Conservation (phyloP, 768 basidiomycete genomes). For the Auriscalpium vulgare region DNA sequence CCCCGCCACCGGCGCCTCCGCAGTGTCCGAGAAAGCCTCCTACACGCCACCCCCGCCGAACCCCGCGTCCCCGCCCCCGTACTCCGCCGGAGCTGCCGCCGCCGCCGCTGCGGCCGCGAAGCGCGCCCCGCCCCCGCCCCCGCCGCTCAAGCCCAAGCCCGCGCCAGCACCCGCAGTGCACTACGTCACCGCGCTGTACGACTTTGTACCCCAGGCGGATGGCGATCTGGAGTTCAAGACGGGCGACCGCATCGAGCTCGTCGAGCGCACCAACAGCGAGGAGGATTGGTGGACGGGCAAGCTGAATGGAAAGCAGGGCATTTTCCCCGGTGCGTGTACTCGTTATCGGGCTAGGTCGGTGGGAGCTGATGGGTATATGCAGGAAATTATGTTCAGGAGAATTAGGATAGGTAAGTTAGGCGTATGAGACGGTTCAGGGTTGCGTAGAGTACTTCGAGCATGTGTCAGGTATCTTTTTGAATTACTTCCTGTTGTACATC, state of each 20-base stretch:
- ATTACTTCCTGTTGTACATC: too few species aligned
- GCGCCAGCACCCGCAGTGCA: slow-evolving; percentile 70
- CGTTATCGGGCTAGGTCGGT: background rate
- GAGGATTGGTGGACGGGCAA: slow-evolving; percentile 99
- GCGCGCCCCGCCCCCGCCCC: slow-evolving; percentile 86
- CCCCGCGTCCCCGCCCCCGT: slow-evolving; percentile 31
- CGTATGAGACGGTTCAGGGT: too few species aligned
- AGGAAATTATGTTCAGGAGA: slow-evolving; percentile 68
- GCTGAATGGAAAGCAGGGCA: slow-evolving; percentile 73
- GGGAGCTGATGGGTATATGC: background rate
- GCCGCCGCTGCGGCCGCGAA: slow-evolving; percentile 41
- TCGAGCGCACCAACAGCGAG: slow-evolving; percentile 69
- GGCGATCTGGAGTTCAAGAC: slow-evolving; percentile 87
- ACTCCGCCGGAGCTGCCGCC: slow-evolving; percentile 20
- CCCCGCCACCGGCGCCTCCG: background rate
- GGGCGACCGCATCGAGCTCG: slow-evolving; percentile 86
- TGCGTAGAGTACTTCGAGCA: too few species aligned
- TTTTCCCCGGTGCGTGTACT: slow-evolving; percentile 68
- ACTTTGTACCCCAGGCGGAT: slow-evolving; percentile 90
- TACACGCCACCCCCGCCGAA: slow-evolving; percentile 7
- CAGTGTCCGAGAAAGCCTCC: too few species aligned
- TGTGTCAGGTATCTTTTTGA: too few species aligned
- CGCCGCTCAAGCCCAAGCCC: slow-evolving; percentile 83
- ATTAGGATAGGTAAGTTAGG: slow-evolving; percentile 16
- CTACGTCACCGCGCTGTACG: slow-evolving; percentile 91